Percentiles rank a stretch among this genome's conserved stretches.
phyloP scores from a whole-genome alignment of 139 green algal genomes.

The Zygnema cylindricum region DNA sequence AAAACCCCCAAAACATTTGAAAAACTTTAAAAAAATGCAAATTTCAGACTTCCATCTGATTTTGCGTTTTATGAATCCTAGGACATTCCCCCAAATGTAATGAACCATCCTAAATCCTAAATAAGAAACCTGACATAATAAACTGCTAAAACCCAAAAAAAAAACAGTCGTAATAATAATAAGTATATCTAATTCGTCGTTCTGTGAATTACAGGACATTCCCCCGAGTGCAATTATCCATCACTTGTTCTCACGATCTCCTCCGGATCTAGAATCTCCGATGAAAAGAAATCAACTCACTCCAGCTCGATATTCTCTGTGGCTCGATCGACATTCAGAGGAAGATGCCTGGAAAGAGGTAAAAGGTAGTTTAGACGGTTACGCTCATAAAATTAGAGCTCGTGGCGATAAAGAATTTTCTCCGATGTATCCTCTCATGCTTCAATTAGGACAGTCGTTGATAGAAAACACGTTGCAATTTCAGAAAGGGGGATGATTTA shows the following conservation, averaged over 20 bases:
- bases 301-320: slow-evolving; percentile 85
- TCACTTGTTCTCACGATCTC: slow-evolving; percentile 84
- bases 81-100: not conserved
- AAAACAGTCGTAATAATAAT: too few relatives aligned
- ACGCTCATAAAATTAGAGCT: slow-evolving; percentile 33
- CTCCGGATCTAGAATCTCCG: slow-evolving; percentile 75
- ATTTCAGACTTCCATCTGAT: too few relatives aligned
- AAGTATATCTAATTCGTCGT: slow-evolving; percentile 24
- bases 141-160: too few relatives aligned
- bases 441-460: slow-evolving; percentile 47
- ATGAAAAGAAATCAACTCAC: slow-evolving; percentile 76
- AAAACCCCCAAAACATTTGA: too few relatives aligned
- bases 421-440: slow-evolving; percentile 57
- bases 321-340: slow-evolving; percentile 79
- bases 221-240: slow-evolving; percentile 77
- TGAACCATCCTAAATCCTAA: too few relatives aligned
- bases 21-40: too few relatives aligned
- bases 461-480: not conserved
- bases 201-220: slow-evolving; percentile 71
- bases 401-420: slow-evolving; percentile 56
- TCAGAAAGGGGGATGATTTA: not conserved
- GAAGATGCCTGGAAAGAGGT: slow-evolving; percentile 57
- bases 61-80: not conserved
- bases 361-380: slow-evolving; percentile 49
- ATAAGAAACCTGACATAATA: too few relatives aligned